A percentile compares a stretch with the other conserved stretches of the same genome.
Conservation (phyloP, 2,329 filamentous ascomycete genomes). For the Phoma sp. region DNA sequence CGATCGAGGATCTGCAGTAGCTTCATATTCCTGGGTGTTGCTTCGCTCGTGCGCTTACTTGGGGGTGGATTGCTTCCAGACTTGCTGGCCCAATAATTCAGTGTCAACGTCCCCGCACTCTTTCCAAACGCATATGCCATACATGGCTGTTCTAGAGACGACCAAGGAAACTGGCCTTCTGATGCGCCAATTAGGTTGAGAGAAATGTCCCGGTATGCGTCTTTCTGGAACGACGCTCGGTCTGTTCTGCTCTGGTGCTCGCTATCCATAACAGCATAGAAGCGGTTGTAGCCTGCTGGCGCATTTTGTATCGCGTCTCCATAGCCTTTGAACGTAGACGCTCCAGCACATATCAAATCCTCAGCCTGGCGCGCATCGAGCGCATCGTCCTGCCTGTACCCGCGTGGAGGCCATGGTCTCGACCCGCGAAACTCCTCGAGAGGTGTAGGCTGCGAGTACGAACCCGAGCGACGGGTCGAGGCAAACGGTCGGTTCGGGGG, state of each 20-base stretch:
- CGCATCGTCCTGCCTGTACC: conserved; percentile 42
- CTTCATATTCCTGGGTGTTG: conserved; percentile 66
- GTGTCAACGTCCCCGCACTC: conserved; percentile 71
- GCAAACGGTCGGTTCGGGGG: conserved; percentile 32
- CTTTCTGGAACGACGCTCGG: conserved; percentile 43
- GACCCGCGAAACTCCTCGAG: conserved; percentile 47
- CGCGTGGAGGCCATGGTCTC: conserved; percentile 49
- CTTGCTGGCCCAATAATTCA: conserved; percentile 71
- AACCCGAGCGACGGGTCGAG: conserved; percentile 39
- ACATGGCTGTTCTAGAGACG: conserved; percentile 76
- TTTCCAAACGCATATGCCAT: conserved; percentile 71
- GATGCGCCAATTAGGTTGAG: conserved; percentile 45
- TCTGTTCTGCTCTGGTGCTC: conserved; percentile 49
- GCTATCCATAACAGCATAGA: conserved; percentile 50
- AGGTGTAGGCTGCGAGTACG: conserved; percentile 46
- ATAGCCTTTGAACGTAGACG: conserved; percentile 51
- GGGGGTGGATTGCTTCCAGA: conserved; percentile 63
- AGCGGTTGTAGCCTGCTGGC: conserved; percentile 46
- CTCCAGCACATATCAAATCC: conserved; percentile 47
- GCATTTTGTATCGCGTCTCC: conserved; percentile 46
- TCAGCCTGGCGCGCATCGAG: conserved; percentile 44
- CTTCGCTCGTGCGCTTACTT: conserved; percentile 65
- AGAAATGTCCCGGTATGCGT: conserved; percentile 47
- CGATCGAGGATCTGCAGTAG: conserved; percentile 57
- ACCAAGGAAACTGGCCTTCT: conserved; percentile 63